These are phyloP conservation scores for Ganoderma meredithae DNA, from an alignment of 1,284 basidiomycete genomes.

Conservation along the genomic window DNA sequence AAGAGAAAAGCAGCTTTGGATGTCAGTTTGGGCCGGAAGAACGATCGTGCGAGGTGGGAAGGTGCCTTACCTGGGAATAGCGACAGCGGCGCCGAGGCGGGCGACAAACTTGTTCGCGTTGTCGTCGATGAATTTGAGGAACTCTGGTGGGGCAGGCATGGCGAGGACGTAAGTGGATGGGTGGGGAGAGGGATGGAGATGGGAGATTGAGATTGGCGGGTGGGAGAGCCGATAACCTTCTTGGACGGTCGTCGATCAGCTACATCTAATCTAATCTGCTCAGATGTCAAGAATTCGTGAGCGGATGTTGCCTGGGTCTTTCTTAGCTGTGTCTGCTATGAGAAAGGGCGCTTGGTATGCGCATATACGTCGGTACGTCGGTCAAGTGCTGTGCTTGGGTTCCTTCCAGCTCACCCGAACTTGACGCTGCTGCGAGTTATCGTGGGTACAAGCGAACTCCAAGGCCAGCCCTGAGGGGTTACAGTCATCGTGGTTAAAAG, in stretches of 20 bases:
- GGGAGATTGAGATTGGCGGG: background rate
- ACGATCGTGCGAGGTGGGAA: background rate
- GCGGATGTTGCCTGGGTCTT: too few relatives aligned
- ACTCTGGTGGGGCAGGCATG: conserved; percentile 53
- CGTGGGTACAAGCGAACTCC: too few relatives aligned
- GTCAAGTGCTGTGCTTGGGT: too few relatives aligned
- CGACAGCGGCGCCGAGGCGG: conserved; percentile 84
- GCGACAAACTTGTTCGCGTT: conserved; percentile 81
- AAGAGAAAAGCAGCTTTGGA: background rate
- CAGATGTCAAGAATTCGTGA: background rate
- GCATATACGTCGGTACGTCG: too few relatives aligned
- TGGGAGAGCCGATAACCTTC: background rate
- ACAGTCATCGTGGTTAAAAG: too few relatives aligned
- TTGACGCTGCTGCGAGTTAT: too few relatives aligned
- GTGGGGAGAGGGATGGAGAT: background rate
- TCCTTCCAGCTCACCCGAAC: too few relatives aligned
- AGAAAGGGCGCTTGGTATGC: too few relatives aligned
- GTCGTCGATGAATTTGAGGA: conserved; percentile 72
- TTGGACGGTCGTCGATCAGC: background rate
- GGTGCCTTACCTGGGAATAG: conserved; percentile 79
- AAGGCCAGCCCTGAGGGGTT: too few relatives aligned
- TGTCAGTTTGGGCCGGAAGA: background rate
- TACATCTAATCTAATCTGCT: conserved; percentile 7
- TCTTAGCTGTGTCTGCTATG: too few relatives aligned
- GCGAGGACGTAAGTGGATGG: background rate